These are phyloP conservation scores for Misopates orontium DNA, from an alignment of 257 asterid genomes.

Conservation along the genomic window DNA sequence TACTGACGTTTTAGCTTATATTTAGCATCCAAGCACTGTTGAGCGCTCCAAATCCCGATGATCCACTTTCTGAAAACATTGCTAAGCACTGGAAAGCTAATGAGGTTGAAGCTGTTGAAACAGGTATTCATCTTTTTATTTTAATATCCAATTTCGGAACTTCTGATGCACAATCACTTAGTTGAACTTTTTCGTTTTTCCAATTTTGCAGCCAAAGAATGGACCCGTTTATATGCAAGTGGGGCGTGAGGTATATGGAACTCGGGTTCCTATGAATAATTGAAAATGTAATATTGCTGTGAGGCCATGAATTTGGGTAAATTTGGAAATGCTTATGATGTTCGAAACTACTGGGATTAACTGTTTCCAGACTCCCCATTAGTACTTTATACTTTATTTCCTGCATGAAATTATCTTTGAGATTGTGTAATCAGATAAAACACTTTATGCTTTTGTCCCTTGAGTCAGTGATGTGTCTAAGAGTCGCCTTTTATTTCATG, in stretches of 20 bases:
- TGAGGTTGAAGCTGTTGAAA: constrained; percentile 97
- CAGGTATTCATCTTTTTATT: constrained; percentile 49
- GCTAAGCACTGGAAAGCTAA: constrained; percentile 99
- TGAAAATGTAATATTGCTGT: constrained; percentile 35
- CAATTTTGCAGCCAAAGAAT: constrained; percentile 60
- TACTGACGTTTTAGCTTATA: background rate
- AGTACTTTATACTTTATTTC: constrained; percentile 28
- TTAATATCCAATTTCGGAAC: constrained; percentile 2
- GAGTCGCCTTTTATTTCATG: too few relatives aligned
- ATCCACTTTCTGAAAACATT: constrained; percentile 97
- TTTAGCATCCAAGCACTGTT: constrained; percentile 97
- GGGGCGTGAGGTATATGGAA: constrained; percentile 52
- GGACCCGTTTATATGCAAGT: constrained; percentile 88
- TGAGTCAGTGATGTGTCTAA: background rate
- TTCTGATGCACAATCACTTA: background rate
- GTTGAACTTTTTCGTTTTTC: background rate
- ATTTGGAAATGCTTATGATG: constrained; percentile 25
- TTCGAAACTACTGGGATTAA: constrained; percentile 32
- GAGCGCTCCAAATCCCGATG: constrained; percentile 99
- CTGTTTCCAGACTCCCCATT: constrained; percentile 30
- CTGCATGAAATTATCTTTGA: constrained; percentile 27
- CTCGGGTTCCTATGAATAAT: constrained; percentile 14
- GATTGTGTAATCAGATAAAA: constrained; percentile 45
- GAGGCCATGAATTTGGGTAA: constrained; percentile 28
- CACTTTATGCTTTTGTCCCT: constrained; percentile 22